These are phyloP conservation scores for Colletotrichum chrysophilum DNA, from an alignment of 2,329 filamentous ascomycete genomes.

Conservation along the genomic window DNA sequence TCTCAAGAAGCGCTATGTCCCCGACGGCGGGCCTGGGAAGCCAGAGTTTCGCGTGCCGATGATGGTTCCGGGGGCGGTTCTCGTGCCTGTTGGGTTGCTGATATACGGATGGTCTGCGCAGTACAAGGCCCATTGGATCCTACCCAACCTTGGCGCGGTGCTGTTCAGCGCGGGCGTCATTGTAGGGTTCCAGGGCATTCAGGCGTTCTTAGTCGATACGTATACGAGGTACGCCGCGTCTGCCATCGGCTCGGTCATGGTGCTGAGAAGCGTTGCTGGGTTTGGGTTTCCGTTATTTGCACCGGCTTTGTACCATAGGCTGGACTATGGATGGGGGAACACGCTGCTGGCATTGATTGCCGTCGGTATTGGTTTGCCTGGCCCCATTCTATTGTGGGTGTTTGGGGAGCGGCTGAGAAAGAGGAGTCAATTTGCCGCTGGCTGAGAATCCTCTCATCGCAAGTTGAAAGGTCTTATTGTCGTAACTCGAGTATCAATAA, in stretches of 20 bases:
- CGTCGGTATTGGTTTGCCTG: constrained; percentile 46
- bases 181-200: constrained; percentile 48
- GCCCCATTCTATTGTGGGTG: constrained; percentile 48
- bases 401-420: constrained; percentile 45
- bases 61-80: constrained; percentile 44
- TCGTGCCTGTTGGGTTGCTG: constrained; percentile 48
- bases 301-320: constrained; percentile 45
- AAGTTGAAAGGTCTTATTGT: neutral
- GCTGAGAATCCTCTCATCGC: neutral
- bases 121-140: constrained; percentile 48
- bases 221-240: constrained; percentile 52
- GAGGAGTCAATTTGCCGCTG: constrained; percentile 19
- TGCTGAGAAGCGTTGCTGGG: constrained; percentile 52
- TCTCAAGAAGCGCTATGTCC: constrained; percentile 44
- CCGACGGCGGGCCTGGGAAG: constrained; percentile 36
- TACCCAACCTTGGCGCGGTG: constrained; percentile 47
- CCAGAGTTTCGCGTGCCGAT: constrained; percentile 50
- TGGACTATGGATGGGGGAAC: constrained; percentile 48
- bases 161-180: constrained; percentile 44
- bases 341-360: constrained; percentile 46
- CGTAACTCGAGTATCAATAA: neutral
- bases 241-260: constrained; percentile 47
- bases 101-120: constrained; percentile 53
- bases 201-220: constrained; percentile 51
- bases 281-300: constrained; percentile 59